Percentiles rank a stretch among this genome's conserved stretches.
Evolutionary conservation across 192 early-diverging fungal species (phyloP).

Genomic region (Backusella westeae): DNA sequence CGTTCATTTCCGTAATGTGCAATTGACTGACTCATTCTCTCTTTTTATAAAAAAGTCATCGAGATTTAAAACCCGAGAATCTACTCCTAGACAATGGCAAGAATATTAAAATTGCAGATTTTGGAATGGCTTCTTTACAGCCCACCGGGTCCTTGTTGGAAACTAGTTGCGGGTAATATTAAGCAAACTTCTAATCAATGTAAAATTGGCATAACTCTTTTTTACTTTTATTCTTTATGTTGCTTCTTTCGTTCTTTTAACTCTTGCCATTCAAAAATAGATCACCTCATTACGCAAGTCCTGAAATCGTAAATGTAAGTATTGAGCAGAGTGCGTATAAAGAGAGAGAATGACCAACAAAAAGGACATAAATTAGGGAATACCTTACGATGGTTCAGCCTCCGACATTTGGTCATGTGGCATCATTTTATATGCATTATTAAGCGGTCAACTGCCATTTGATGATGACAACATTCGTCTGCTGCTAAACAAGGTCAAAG

Average conservation of each 20-base stretch:
- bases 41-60: constrained; percentile 50
- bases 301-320: constrained; percentile 65
- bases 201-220: neutral
- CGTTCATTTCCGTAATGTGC: neutral
- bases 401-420: constrained; percentile 78
- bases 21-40: neutral
- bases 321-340: neutral
- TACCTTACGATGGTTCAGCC: constrained; percentile 60
- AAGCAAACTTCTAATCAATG: constrained; percentile 16
- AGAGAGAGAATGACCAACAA: neutral
- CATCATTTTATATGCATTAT: constrained; percentile 70
- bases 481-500: constrained; percentile 54
- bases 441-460: constrained; percentile 72
- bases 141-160: constrained; percentile 52
- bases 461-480: constrained; percentile 71
- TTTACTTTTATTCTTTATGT: neutral
- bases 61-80: constrained; percentile 93
- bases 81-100: constrained; percentile 50
- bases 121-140: constrained; percentile 75
- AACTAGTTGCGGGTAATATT: constrained; percentile 63
- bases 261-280: constrained; percentile 20
- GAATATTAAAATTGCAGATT: constrained; percentile 88
- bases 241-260: neutral
- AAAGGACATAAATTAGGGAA: constrained; percentile 37
- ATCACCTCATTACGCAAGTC: constrained; percentile 72